These are phyloP conservation scores for Jimgerdemannia lactiflua DNA, from an alignment of 192 early-diverging fungal genomes.

Conservation along the genomic window DNA sequence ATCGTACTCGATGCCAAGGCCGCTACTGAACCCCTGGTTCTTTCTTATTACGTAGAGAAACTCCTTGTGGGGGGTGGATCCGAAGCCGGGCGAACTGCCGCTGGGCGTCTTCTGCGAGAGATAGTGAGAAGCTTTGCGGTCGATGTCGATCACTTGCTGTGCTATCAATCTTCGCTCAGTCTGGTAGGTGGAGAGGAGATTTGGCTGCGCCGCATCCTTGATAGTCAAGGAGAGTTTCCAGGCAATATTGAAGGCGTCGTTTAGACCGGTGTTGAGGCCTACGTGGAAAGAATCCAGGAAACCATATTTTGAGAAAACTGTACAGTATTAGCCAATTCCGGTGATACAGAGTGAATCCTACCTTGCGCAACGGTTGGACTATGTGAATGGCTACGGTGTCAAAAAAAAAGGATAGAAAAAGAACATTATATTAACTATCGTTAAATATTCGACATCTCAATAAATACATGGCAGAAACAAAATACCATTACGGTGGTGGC, in stretches of 20 bases:
- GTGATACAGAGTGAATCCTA: background rate
- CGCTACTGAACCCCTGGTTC: background rate
- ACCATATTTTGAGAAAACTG: background rate
- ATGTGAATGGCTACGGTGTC: background rate
- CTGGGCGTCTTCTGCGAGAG: background rate
- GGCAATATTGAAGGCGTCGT: background rate
- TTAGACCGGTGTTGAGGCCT: slow-evolving; percentile 1
- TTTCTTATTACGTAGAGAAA: background rate
- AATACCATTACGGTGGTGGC: too few species aligned
- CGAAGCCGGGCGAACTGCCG: background rate
- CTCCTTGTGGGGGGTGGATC: background rate
- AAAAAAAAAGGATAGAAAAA: too few species aligned
- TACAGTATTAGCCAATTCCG: background rate
- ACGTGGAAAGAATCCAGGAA: background rate
- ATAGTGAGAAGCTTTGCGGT: background rate
- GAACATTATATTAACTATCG: too few species aligned
- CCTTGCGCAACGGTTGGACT: background rate
- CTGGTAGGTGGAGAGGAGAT: background rate
- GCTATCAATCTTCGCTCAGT: background rate
- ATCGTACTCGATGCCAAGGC: background rate
- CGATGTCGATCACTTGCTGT: background rate
- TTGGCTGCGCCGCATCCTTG: background rate
- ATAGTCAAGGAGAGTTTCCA: background rate
- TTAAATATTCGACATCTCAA: too few species aligned
- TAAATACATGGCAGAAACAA: too few species aligned